Conservation (phyloP, 768 basidiomycete species). For the Floccularia luteovirens region DNA sequence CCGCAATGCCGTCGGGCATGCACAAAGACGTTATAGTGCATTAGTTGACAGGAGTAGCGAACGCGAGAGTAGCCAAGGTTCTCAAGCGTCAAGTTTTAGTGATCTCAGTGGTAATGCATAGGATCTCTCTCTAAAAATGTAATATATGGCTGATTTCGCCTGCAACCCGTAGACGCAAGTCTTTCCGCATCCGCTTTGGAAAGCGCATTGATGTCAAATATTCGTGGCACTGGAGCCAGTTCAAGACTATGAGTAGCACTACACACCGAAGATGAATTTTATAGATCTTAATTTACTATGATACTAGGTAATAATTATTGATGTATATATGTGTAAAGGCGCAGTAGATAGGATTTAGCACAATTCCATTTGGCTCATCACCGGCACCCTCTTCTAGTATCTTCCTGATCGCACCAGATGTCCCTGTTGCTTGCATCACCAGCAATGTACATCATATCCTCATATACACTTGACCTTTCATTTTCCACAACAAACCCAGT, state of each 20-base stretch:
- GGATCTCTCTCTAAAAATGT: neutral
- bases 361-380: no score
- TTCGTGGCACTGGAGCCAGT: conserved; percentile 41
- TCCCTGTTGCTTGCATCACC: no score
- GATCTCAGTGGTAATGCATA: conserved; percentile 67
- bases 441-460: no score
- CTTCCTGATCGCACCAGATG: no score
- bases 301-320: no score
- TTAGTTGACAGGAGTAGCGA: conserved; percentile 40
- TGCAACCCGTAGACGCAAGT: conserved; percentile 46
- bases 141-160: conserved; percentile 2
- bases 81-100: conserved; percentile 77
- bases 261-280: no score
- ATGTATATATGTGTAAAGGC: no score
- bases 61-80: conserved; percentile 52
- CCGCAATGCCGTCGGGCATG: conserved; percentile 44
- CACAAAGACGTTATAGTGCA: conserved; percentile 38
- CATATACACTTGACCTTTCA: no score
- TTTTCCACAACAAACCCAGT: no score
- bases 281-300: no score
- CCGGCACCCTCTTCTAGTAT: no score
- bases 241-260: conserved; percentile 60
- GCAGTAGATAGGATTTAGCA: no score
- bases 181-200: conserved; percentile 75
- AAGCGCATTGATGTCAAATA: conserved; percentile 74